Base-by-base conservation (phyloP, 164 flowering plant genomes). In the Aristolochia fimbriata region DNA sequence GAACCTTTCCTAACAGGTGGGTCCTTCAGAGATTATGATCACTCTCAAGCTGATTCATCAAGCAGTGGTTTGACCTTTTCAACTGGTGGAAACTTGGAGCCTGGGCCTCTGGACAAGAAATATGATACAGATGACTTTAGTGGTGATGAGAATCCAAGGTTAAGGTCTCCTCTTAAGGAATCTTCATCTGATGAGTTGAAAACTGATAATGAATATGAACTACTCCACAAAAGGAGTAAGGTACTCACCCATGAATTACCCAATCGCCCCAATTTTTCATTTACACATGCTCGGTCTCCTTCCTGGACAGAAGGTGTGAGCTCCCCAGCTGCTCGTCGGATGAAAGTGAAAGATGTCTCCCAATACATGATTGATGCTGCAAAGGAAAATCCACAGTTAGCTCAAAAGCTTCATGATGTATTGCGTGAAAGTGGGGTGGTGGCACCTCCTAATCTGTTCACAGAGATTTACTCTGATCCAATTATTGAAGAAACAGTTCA, bases 261-360 rank as follows among this genome's bases (percentile, higher is more conserved):
- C 22, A 13, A 51, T 49, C 73, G 78, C 65, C 70, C 78, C 33
- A 73, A 15, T 63, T 64, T 77, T 70, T 75, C 88, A 65, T 62
- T 66, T 55, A 16, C 65, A 41, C 98, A 81, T 78, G 86, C 81
- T 15, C 77, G 96, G 76, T 92, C 96, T 65, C 96, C 96, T 65
- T 87, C 98, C 25, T 92, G 96, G 96, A 92, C 93, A 20, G 96
- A 89, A 83, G 96, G 98, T 47, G 80, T 86, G 23, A 87, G 90
- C 70, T 87, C 92, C 20, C 97, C 98, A 25, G 90, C 87, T 58
- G 96, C 67, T 14, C 86, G 75, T 13, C 82, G 75, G 65, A 87
- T 82, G 97, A 90, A 93, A 74, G 96, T 85, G 62, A 90, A 89
- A 68, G 96, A 93, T 78, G 96, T 88, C 64, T 93, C 99, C 61